Base-by-base conservation (phyloP, 805 yeast genomes). In the Candida nonsorbophila region DNA sequence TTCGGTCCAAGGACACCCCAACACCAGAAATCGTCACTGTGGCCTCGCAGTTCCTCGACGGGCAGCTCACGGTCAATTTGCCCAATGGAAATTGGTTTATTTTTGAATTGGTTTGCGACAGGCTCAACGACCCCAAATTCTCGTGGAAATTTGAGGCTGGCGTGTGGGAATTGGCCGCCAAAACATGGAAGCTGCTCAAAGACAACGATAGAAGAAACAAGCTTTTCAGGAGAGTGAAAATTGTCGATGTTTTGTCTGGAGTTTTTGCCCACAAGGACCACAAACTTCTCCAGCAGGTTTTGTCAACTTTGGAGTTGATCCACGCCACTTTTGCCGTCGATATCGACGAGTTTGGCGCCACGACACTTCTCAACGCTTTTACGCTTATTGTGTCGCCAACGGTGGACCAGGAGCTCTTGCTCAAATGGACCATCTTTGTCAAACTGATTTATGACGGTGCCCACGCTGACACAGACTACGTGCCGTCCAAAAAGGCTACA, bases 51-150 rank as follows among this genome's bases (percentile, higher is more conserved):
- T 53, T 65, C 17, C 46, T 72, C 13, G 60, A 50, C 16, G 54
- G 48, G 12, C 31, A 49, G 21, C 32, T 49, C 34, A 30, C 48
- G 30, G 58, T 74, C 2, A 66, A 60, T 31, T 62, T 82, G 9
- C 88, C 87, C 6, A 71, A 77, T 33, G 58, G 58, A 30, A 66
- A 67, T 14, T 45, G 53, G 1, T 82, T 82, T 38, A 54, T 79
- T 3, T 59, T 79, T 28, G 84, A 77, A 27, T 56, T 82, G 19
- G 36, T 81, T 1, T 62, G 74, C 29, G 85, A 79, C 44, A 59
- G 87, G 31, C 50, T 81, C 44, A 69, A 70, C 33, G 84, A 77
- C 32, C 48, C 52, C n/a, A 40, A 44, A 13, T 44, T 42, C n/a
- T 24, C 28, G n/a, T 77, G 76, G 60, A 75, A 67, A 41, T 46